phyloP scores from a whole-genome alignment of 2,329 filamentous ascomycete species.

The Diplodia seriata region DNA sequence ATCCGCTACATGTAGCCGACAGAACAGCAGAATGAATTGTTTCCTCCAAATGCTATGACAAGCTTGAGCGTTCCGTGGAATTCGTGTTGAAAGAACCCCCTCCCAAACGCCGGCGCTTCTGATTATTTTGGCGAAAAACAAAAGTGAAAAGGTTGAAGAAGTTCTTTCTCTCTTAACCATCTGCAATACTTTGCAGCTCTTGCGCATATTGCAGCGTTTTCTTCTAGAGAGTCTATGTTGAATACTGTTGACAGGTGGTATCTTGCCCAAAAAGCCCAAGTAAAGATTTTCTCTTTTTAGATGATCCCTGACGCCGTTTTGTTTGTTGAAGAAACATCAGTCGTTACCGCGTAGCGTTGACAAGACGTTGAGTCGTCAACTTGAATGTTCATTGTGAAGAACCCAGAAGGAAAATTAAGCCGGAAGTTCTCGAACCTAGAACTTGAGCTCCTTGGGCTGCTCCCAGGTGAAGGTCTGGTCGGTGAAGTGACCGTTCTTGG shows the following conservation, averaged over 20 bases:
- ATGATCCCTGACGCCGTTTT: slow-evolving; percentile 36
- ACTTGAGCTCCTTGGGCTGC: slow-evolving; percentile 93
- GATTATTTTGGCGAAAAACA: slow-evolving; percentile 16
- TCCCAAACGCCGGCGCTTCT: slow-evolving; percentile 32
- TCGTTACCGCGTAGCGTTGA: slow-evolving; percentile 24
- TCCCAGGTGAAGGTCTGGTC: slow-evolving; percentile 99
- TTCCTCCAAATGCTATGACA: slow-evolving; percentile 4
- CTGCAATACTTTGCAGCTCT: slow-evolving; percentile 31
- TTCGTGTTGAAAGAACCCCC: slow-evolving; percentile 33
- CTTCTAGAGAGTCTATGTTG: slow-evolving; percentile 34
- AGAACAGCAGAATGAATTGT: not conserved
- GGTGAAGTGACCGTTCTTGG: slow-evolving; percentile 99
- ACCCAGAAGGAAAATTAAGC: slow-evolving; percentile 16
- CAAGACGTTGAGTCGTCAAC: slow-evolving; percentile 33
- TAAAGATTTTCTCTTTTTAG: slow-evolving; percentile 31
- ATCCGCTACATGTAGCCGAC: not conserved
- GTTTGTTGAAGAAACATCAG: slow-evolving; percentile 33
- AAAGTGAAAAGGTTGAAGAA: not conserved
- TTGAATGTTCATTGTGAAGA: slow-evolving; percentile 1
- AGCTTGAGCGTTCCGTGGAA: slow-evolving; percentile 24
- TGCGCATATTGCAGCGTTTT: slow-evolving; percentile 29
- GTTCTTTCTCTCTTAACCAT: slow-evolving; percentile 10
- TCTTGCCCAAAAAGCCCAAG: slow-evolving; percentile 27
- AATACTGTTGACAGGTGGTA: slow-evolving; percentile 33
- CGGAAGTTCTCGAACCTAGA: slow-evolving; percentile 69